These are phyloP conservation scores for Begonia peltatifolia DNA, from an alignment of 306 rosid genomes.

Conservation along the genomic window DNA sequence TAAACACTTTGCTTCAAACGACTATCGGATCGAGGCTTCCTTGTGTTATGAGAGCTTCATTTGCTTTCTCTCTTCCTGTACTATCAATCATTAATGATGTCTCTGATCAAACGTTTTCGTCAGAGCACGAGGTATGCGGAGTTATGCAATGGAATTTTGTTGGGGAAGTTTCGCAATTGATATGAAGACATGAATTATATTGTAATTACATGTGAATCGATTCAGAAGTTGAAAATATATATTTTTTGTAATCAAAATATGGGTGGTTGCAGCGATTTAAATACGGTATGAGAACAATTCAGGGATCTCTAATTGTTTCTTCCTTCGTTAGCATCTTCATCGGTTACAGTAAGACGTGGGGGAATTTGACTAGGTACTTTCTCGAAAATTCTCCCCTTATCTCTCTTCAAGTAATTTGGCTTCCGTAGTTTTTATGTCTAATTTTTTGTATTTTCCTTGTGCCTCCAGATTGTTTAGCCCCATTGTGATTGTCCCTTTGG, in stretches of 20 bases:
- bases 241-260: not conserved
- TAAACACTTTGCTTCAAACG: constrained; percentile 78
- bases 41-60: constrained; percentile 61
- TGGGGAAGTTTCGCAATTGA: not conserved
- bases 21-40: constrained; percentile 85
- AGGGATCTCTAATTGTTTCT: constrained; percentile 74
- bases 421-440: not conserved
- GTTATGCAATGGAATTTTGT: not conserved
- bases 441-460: constrained; percentile 3
- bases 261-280: constrained; percentile 57
- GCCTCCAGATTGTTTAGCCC: constrained; percentile 62
- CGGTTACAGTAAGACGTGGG: constrained; percentile 69
- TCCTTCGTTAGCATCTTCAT: constrained; percentile 66
- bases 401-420: not conserved
- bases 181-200: not conserved
- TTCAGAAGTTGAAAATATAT: not conserved
- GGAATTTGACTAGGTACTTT: constrained; percentile 45
- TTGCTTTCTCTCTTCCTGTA: constrained; percentile 55
- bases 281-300: constrained; percentile 64
- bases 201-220: not conserved
- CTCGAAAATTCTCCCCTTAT: constrained; percentile 1
- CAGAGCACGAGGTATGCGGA: constrained; percentile 52
- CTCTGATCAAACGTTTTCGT: constrained; percentile 26
- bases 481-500: constrained; percentile 52
- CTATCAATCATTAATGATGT: constrained; percentile 56